Percentiles rank a stretch among this genome's conserved stretches.
Evolutionary conservation across 2,329 filamentous ascomycete genomes (phyloP).

Genomic region (Coleophoma cylindrospora): DNA sequence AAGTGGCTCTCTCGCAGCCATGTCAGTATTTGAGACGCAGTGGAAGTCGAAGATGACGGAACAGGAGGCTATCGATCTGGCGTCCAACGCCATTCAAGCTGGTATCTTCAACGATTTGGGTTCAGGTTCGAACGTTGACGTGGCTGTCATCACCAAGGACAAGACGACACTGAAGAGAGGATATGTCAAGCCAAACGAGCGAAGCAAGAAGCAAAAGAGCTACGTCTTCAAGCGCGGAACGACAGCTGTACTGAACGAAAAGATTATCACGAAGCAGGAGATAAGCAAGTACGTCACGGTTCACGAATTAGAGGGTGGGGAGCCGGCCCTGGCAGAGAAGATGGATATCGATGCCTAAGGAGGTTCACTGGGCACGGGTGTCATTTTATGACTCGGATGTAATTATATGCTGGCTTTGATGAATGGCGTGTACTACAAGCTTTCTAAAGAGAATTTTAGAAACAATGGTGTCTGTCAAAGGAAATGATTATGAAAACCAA

Average conservation of each 20-base stretch:
- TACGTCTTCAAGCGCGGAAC: conserved; percentile 89
- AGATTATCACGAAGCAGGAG: conserved; percentile 90
- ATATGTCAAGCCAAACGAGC: conserved; percentile 88
- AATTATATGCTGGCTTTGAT: background rate
- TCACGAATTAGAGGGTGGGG: conserved; percentile 59
- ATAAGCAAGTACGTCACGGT: conserved; percentile 92
- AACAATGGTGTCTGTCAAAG: too few species aligned
- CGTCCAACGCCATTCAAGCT: conserved; percentile 82
- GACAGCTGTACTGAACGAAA: conserved; percentile 94
- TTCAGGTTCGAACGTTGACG: conserved; percentile 94
- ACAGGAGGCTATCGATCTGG: conserved; percentile 78
- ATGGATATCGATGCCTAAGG: conserved; percentile 63
- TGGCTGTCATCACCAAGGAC: conserved; percentile 90
- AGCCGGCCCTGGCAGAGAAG: conserved; percentile 57
- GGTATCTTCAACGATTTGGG: conserved; percentile 99
- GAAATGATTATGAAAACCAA: too few species aligned
- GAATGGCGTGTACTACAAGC: background rate
- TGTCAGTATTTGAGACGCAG: conserved; percentile 95
- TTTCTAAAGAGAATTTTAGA: too few species aligned
- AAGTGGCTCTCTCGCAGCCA: conserved; percentile 89
- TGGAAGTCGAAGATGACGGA: conserved; percentile 78
- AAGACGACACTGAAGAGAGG: conserved; percentile 93
- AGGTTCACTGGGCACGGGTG: background rate
- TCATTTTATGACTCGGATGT: conserved; percentile 1
- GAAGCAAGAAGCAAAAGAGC: conserved; percentile 85